Conservation (phyloP, 805 yeast species). For the Hanseniaspora meyeri region DNA sequence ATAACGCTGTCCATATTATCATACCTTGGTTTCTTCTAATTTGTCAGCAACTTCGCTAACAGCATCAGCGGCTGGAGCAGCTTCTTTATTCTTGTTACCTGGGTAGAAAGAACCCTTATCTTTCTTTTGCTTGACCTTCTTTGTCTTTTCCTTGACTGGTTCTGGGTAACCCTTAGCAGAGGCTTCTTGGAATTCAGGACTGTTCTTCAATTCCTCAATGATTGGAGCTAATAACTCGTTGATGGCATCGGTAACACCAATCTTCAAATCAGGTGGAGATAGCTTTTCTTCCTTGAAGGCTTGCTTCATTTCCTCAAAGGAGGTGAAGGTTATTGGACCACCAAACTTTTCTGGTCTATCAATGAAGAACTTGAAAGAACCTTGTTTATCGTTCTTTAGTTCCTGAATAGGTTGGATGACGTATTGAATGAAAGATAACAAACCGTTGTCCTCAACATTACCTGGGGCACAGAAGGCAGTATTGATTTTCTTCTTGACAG, state of each 20-base stretch:
- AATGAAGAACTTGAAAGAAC: constrained; percentile 53
- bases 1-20: neutral
- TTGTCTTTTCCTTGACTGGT: constrained; percentile 45
- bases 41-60: constrained; percentile 24
- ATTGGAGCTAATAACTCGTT: constrained; percentile 74
- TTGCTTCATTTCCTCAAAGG: constrained; percentile 54
- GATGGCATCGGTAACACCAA: constrained; percentile 80
- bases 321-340: constrained; percentile 66
- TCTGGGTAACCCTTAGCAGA: constrained; percentile 75
- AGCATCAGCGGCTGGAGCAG: constrained; percentile 29
- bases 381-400: constrained; percentile 38
- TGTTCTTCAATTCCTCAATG: constrained; percentile 50
- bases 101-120: constrained; percentile 87
- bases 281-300: constrained; percentile 65
- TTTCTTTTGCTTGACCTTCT: constrained; percentile 65
- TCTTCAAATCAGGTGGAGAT: constrained; percentile 86
- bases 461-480: constrained; percentile 96
- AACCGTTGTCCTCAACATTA: constrained; percentile 77
- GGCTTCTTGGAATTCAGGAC: constrained; percentile 63
- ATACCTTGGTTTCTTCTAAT: constrained; percentile 19
- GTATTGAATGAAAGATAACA: constrained; percentile 70
- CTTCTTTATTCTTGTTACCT: constrained; percentile 35
- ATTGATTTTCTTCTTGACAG: constrained; percentile 77
- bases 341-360: constrained; percentile 96
- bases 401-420: constrained; percentile 80